These are phyloP conservation scores for Backusella tuberculispora DNA, from an alignment of 192 early-diverging fungal genomes.

Conservation along the genomic window DNA sequence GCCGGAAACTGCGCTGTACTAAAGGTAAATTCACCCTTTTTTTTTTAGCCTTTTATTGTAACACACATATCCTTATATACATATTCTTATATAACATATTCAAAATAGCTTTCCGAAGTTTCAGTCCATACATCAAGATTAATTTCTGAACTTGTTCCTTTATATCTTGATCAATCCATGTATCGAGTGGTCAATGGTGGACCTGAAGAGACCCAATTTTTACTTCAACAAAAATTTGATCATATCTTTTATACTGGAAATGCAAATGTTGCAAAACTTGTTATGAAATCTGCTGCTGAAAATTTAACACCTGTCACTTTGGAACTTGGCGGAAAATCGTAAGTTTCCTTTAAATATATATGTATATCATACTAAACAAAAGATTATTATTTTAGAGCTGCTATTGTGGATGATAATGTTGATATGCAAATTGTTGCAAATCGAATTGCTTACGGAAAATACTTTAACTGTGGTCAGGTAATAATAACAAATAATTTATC, in stretches of 20 bases:
- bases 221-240: constrained; percentile 84
- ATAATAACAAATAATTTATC: not conserved
- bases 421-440: constrained; percentile 71
- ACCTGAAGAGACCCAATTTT: constrained; percentile 67
- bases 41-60: not conserved
- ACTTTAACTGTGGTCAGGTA: constrained; percentile 87
- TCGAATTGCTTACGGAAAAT: constrained; percentile 82
- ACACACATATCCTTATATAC: too few species aligned
- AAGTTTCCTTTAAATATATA: not conserved
- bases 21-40: constrained; percentile 49
- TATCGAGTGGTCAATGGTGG: constrained; percentile 82
- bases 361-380: not conserved
- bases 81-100: not conserved
- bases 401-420: constrained; percentile 64
- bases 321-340: constrained; percentile 93
- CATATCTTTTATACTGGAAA: constrained; percentile 95
- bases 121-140: constrained; percentile 66
- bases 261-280: constrained; percentile 74
- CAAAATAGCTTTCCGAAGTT: constrained; percentile 75
- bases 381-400: constrained; percentile 46
- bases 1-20: constrained; percentile 83
- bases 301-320: constrained; percentile 87
- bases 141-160: constrained; percentile 65
- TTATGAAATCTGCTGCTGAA: constrained; percentile 83
- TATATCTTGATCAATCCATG: constrained; percentile 73